Base-by-base conservation (phyloP, 169 alveolate genomes). In the Plasmodium sp. region DNA sequence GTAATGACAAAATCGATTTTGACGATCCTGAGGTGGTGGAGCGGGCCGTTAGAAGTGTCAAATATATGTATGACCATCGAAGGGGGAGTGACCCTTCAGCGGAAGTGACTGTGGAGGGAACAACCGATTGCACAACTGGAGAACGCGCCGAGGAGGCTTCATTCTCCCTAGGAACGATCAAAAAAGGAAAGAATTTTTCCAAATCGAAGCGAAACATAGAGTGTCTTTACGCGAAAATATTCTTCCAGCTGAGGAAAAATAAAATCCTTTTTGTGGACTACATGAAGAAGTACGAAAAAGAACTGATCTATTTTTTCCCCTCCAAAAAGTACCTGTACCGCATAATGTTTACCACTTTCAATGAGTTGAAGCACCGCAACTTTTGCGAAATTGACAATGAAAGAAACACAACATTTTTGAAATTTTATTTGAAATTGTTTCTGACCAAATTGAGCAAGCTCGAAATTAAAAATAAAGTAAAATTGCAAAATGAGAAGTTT, bases 291-390 rank as follows among this genome's bases (percentile, higher is more conserved):
- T 86, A 36, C 48, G 82, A 86, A 86, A 56, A 75, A 54, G 88
- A 86, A 31, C 67, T 86, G n/a, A 33, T 86, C 56, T 75, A 56
- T 86, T 77, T 86, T 58, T 86, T 86, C 71, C 93, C 93, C 5
- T 86, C 93, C 22, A 86, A 71, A 58, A 86, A 86, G 71, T 86
- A 34, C 7, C 31, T 86, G 9, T 86, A 86, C 62, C 51, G 62
- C 36, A 54, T 56, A 36, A 5, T 86, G 16, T 75, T 86, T 27
- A 33, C 75, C 27, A 18, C 93, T 18, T 86, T 86, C 73, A 86
- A 62, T 33, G 88, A 86, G 54, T 67, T 86, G 54, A 74, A 56
- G 81, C 12, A 33, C 10, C 58, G 67, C 6, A 54, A 43, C 22
- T 75, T 75, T 54, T 18, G 58, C 56, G 82, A 86, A 77, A 74